Percentiles rank a stretch among this genome's conserved stretches.
These are phyloP conservation scores for Lantana camara DNA, from an alignment of 257 asterid genomes.

Conservation along the genomic window DNA sequence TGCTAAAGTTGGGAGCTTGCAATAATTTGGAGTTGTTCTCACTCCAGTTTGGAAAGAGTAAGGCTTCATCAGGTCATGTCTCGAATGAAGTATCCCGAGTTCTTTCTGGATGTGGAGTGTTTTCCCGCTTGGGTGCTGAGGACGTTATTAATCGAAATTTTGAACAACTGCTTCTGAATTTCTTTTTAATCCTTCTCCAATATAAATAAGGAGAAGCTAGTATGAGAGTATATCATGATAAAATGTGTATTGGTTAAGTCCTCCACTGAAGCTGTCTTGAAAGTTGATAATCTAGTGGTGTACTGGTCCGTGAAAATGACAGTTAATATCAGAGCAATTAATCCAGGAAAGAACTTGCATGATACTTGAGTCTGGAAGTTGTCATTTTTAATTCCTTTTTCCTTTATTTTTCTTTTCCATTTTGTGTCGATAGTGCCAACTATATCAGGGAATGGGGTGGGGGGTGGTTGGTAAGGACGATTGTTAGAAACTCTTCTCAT, in stretches of 20 bases:
- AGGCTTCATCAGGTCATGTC: not conserved
- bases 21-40: not conserved
- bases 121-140: not conserved
- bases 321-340: not conserved
- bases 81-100: not conserved
- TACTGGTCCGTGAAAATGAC: not conserved
- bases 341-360: not conserved
- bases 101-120: not conserved
- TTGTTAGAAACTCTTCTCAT: no score
- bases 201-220: not conserved
- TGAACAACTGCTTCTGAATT: not conserved
- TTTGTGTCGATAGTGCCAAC: not conserved
- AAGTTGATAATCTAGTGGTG: not conserved
- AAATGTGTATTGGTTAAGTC: not conserved
- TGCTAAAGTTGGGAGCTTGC: slow-evolving; percentile 17
- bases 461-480: not conserved
- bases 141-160: not conserved
- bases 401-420: not conserved
- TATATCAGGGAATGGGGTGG: not conserved
- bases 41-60: not conserved
- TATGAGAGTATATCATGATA: not conserved
- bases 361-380: not conserved
- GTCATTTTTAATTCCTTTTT: not conserved
- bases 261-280: not conserved
- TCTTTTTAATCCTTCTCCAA: no score